Evolutionary conservation across 805 yeast genomes (phyloP), one percentile per base, ranked within the genome.

Genomic region (Teunomyces tritomae): DNA sequence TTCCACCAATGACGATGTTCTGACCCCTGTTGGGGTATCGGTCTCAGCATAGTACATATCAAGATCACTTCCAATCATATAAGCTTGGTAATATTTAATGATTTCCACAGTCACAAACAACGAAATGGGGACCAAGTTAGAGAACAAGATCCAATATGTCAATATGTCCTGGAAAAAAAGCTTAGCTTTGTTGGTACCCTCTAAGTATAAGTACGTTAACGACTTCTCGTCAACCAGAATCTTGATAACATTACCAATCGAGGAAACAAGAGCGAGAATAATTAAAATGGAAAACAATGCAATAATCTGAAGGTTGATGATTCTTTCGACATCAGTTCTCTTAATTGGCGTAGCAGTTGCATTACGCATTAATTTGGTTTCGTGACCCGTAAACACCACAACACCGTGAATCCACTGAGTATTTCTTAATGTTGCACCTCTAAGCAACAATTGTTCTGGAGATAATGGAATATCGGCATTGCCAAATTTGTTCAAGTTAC

Each of bases 301-400:
- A 49, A 94, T 70, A 58, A 94, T 92, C 66, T 94, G 99, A 57
- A 88, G 68, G 63, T 94, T 95, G 57, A 94, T 92, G 68, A 91
- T 87, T 64, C 96, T 82, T 72, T 94, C 99, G 10, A 95, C 97
- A 24, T 96, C 96, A 0, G 99, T 94, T 59, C 96, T 80, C 64
- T 94, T 94, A 59, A 94, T 95, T 8, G 99, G 99, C 2, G 99
- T 85, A 1, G 99, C 97, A 2, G 98, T 91, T 14, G 99, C 99
- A 70, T 94, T 94, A 63, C 99, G 82, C 98, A 94, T 92, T 55
- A 94, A 76, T 61, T 94, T 94, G 0, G 99, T 94, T 69, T 94
- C 99, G 64, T 95, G 99, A 16, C 99, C 99, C 0, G 99, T 94
- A 64, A 92, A 94, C 1, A 94, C 82, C 1, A 89, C 97, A 44